These are phyloP conservation scores for Citeromyces matritensis DNA, from an alignment of 805 yeast species.

Conservation along the genomic window DNA sequence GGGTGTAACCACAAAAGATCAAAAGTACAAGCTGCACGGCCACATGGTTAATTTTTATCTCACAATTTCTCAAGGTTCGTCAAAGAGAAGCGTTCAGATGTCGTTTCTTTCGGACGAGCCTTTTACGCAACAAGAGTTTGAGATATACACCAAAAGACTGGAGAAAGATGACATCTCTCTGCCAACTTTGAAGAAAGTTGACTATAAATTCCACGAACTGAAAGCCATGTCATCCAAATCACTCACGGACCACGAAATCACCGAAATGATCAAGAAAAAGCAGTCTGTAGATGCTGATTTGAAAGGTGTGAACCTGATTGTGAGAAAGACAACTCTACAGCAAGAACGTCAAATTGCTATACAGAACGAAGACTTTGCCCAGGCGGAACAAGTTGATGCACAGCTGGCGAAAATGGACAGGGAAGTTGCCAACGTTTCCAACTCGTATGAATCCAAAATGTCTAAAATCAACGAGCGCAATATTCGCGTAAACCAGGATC, in stretches of 20 bases:
- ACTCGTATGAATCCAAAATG: constrained; percentile 31
- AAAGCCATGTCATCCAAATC: constrained; percentile 47
- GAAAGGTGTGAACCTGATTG: constrained; percentile 62
- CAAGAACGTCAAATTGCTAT: constrained; percentile 66
- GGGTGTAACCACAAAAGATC: constrained; percentile 31
- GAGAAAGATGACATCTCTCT: constrained; percentile 37
- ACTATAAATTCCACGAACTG: constrained; percentile 48
- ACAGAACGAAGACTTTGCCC: constrained; percentile 33
- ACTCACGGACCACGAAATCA: constrained; percentile 60
- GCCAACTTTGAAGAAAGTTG: constrained; percentile 52
- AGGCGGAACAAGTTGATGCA: constrained; percentile 27
- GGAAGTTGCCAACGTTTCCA: constrained; percentile 6
- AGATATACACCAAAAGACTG: constrained; percentile 47
- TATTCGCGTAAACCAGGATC: constrained; percentile 63
- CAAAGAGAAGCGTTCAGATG: constrained; percentile 64
- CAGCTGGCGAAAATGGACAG: constrained; percentile 24
- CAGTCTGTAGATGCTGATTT: constrained; percentile 30
- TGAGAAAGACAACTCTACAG: constrained; percentile 53
- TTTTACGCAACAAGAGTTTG: constrained; percentile 58
- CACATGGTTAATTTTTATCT: constrained; percentile 36
- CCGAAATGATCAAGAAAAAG: constrained; percentile 61
- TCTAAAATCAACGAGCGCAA: constrained; percentile 74
- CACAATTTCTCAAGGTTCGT: constrained; percentile 69
- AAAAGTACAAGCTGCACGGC: constrained; percentile 24
- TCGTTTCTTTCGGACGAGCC: constrained; percentile 68